These are phyloP conservation scores for Oryza glumipatula DNA, from an alignment of 176 grass and related monocot species.

Conservation along the genomic window DNA sequence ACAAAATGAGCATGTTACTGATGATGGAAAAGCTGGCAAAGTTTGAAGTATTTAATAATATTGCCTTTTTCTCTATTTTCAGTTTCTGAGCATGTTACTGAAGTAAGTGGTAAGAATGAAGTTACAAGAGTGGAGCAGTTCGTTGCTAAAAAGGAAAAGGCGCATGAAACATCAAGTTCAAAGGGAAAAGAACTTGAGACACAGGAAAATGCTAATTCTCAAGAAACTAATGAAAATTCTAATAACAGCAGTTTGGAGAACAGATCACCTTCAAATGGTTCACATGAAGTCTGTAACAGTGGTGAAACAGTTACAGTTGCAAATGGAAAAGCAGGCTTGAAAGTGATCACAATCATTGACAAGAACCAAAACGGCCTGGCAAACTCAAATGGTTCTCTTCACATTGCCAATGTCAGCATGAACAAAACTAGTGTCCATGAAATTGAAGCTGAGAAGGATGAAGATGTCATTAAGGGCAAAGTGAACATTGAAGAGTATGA, in stretches of 20 bases:
- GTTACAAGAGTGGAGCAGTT: neutral
- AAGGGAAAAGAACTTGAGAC: conserved; percentile 16
- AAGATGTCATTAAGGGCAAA: neutral
- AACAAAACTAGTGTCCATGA: conserved; percentile 28
- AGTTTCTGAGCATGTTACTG: conserved; percentile 41
- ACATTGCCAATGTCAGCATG: conserved; percentile 1
- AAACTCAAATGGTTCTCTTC: conserved; percentile 17
- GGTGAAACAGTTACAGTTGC: neutral
- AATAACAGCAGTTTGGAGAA: conserved; percentile 29
- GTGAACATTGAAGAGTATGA: conserved; percentile 55
- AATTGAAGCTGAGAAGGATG: conserved; percentile 36
- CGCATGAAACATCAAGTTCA: conserved; percentile 1
- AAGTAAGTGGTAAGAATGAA: conserved; percentile 20
- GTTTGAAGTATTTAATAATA: neutral
- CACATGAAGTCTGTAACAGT: conserved; percentile 10
- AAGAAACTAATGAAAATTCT: conserved; percentile 33
- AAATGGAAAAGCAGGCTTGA: conserved; percentile 14
- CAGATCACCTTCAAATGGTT: conserved; percentile 45
- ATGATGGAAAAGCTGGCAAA: neutral
- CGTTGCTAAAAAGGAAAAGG: neutral
- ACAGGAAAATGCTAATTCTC: conserved; percentile 8
- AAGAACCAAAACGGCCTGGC: neutral
- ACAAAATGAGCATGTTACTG: neutral
- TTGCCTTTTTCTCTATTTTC: conserved; percentile 25
- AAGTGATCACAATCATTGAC: conserved; percentile 20